Conservation (phyloP, 23 red algal species). For the Porphyridium purpureum region DNA sequence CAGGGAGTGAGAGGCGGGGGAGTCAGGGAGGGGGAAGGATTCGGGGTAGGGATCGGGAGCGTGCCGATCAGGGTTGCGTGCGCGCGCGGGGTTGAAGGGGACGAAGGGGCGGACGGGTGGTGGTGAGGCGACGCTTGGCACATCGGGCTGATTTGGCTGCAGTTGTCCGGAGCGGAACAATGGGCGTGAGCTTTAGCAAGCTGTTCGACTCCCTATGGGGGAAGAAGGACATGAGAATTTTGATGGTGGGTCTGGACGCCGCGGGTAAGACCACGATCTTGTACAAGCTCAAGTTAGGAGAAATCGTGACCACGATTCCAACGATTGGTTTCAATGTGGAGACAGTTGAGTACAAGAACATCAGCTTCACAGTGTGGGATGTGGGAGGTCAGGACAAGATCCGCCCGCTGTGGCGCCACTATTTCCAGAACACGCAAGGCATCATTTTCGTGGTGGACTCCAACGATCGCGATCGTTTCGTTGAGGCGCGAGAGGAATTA, state of each 20-base stretch:
- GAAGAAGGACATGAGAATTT: slow-evolving; percentile 94
- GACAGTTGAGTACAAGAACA: slow-evolving; percentile 31
- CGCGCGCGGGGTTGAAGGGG: no score
- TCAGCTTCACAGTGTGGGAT: slow-evolving; percentile 75
- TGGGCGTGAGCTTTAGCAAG: slow-evolving; percentile 88
- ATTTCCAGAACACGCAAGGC: slow-evolving; percentile 67
- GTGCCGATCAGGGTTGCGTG: no score
- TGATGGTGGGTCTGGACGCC: slow-evolving; percentile 80
- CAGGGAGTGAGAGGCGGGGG: no score
- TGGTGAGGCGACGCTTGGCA: no score
- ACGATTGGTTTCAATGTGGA: slow-evolving; percentile 91
- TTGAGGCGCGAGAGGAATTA: slow-evolving; percentile 43
- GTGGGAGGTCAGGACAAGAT: slow-evolving; percentile 71
- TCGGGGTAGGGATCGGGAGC: no score
- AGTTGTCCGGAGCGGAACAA: no score
- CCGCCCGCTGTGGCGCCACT: slow-evolving; percentile 58
- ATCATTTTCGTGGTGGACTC: slow-evolving; percentile 79
- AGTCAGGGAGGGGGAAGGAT: no score
- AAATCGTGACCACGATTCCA: slow-evolving; percentile 58
- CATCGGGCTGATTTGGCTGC: no score
- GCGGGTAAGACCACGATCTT: slow-evolving; percentile 86
- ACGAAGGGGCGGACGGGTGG: no score
- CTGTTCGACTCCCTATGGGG: slow-evolving; percentile 73
- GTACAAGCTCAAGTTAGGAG: slow-evolving; percentile 62
- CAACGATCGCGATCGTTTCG: slow-evolving; percentile 44